A percentile compares a stretch with the other conserved stretches of the same genome.
These are phyloP conservation scores for Stephanodiscus triporus DNA, from an alignment of 108 stramenopile species.

Conservation along the genomic window DNA sequence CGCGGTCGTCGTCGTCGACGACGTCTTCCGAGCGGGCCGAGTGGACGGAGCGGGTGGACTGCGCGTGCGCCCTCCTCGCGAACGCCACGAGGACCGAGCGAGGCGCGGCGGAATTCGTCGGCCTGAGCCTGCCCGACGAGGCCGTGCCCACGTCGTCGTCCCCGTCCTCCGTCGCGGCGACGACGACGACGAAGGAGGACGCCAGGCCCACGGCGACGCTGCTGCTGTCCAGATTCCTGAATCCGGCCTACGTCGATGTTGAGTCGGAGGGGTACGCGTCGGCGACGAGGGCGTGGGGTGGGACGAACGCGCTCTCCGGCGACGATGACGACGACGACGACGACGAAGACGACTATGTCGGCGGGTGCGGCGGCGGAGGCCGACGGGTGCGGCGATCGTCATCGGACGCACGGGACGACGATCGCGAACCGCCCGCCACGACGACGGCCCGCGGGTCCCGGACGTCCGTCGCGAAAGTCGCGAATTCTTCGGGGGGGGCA, in stretches of 20 bases:
- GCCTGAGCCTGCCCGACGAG: slow-evolving; percentile 71
- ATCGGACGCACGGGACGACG: slow-evolving; percentile 34
- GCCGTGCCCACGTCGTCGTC: slow-evolving; percentile 48
- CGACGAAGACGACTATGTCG: too few species aligned
- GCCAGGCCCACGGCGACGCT: slow-evolving; percentile 70
- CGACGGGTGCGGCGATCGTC: not conserved
- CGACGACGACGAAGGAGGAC: slow-evolving; percentile 32
- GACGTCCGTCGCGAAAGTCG: slow-evolving; percentile 23
- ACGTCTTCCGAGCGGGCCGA: slow-evolving; percentile 6
- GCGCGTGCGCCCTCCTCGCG: slow-evolving; percentile 71
- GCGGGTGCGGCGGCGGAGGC: not conserved
- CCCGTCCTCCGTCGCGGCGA: not conserved
- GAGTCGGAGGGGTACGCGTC: slow-evolving; percentile 22
- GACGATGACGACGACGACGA: too few species aligned
- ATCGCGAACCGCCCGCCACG: too few species aligned
- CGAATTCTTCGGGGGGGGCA: slow-evolving; percentile 17
- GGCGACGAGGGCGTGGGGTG: slow-evolving; percentile 5
- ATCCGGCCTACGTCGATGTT: slow-evolving; percentile 37
- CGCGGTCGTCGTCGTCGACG: slow-evolving; percentile 2
- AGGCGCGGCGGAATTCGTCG: slow-evolving; percentile 78
- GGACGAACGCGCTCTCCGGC: not conserved
- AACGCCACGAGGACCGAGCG: slow-evolving; percentile 76
- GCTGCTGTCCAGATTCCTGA: slow-evolving; percentile 65
- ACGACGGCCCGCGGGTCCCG: too few species aligned
- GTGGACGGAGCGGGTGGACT: slow-evolving; percentile 67